Conservation (phyloP, 495 filamentous ascomycete genomes). For the Penicillium coprophilum region DNA sequence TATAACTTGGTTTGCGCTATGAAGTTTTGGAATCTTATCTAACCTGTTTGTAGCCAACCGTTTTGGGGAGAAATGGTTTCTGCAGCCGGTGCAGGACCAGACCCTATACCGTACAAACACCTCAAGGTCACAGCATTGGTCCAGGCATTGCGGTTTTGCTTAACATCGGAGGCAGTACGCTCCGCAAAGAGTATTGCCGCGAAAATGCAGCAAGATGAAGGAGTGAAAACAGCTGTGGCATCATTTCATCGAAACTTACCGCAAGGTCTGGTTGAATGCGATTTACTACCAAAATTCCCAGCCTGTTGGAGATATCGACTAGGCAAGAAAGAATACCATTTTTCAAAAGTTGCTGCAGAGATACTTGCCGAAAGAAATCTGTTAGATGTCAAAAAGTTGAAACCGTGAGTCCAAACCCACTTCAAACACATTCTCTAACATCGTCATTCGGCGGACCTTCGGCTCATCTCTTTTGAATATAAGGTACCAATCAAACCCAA, state of each 20-base stretch:
- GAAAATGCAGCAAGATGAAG: slow-evolving; percentile 64
- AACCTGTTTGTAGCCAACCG: slow-evolving; percentile 47
- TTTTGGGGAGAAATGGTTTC: slow-evolving; percentile 77
- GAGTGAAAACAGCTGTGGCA: slow-evolving; percentile 66
- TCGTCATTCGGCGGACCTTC: too few species aligned
- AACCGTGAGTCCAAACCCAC: not conserved
- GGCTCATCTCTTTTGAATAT: not conserved
- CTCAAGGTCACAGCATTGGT: slow-evolving; percentile 62
- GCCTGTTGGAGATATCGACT: slow-evolving; percentile 65
- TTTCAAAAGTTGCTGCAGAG: not conserved
- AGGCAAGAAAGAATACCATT: not conserved
- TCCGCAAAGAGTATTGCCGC: slow-evolving; percentile 58
- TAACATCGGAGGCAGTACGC: slow-evolving; percentile 54
- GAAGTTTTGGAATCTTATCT: not conserved
- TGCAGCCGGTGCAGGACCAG: slow-evolving; percentile 59
- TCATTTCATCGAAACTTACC: slow-evolving; percentile 65
- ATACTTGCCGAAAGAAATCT: not conserved
- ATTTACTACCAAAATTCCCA: slow-evolving; percentile 58
- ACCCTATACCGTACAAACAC: slow-evolving; percentile 62
- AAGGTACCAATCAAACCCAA: slow-evolving; percentile 10
- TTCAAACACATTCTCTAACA: not conserved
- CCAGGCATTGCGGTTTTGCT: slow-evolving; percentile 65
- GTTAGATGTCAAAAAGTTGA: not conserved
- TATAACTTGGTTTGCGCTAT: not conserved
- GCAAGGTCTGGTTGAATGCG: slow-evolving; percentile 65